A percentile compares a stretch with the other conserved stretches of the same genome.
phyloP scores from a whole-genome alignment of 805 yeast genomes.

The Kodamaea hsintzibuensis region DNA sequence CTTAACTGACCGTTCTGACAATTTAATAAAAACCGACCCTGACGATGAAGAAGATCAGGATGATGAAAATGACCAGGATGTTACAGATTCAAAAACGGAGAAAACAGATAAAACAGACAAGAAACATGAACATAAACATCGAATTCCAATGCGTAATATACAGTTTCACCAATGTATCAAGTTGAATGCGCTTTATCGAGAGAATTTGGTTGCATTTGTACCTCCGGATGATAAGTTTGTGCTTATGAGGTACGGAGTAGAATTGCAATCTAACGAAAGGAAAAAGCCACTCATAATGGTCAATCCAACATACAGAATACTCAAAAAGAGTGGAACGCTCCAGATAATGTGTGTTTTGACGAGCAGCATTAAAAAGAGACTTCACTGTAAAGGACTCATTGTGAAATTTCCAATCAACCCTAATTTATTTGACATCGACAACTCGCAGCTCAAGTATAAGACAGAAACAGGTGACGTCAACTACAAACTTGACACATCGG shows the following conservation, averaged over 20 bases:
- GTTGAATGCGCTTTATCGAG: conserved; percentile 62
- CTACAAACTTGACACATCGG: conserved; percentile 69
- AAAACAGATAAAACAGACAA: conserved; percentile 1
- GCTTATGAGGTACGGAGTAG: conserved; percentile 42
- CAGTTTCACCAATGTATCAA: conserved; percentile 71
- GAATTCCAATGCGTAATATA: conserved; percentile 37
- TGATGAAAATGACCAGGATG: conserved; percentile 1
- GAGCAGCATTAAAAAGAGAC: conserved; percentile 36
- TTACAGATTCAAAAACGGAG: neutral
- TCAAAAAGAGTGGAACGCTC: conserved; percentile 21
- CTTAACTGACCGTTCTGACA: neutral
- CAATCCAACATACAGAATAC: conserved; percentile 34
- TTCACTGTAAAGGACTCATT: conserved; percentile 32
- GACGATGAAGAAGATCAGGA: conserved; percentile 2
- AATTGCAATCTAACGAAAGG: conserved; percentile 37
- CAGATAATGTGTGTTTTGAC: conserved; percentile 37
- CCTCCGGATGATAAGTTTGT: conserved; percentile 72
- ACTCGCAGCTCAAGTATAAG: conserved; percentile 62
- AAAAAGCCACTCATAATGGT: conserved; percentile 47
- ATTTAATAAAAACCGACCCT: neutral
- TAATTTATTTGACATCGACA: conserved; percentile 27
- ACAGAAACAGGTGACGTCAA: conserved; percentile 70
- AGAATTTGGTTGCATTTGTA: conserved; percentile 70
- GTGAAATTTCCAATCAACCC: conserved; percentile 39
- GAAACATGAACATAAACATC: conserved; percentile 6